These are phyloP conservation scores for Oropetium thomaeum DNA, from an alignment of 176 grass and related monocot genomes.

Conservation along the genomic window DNA sequence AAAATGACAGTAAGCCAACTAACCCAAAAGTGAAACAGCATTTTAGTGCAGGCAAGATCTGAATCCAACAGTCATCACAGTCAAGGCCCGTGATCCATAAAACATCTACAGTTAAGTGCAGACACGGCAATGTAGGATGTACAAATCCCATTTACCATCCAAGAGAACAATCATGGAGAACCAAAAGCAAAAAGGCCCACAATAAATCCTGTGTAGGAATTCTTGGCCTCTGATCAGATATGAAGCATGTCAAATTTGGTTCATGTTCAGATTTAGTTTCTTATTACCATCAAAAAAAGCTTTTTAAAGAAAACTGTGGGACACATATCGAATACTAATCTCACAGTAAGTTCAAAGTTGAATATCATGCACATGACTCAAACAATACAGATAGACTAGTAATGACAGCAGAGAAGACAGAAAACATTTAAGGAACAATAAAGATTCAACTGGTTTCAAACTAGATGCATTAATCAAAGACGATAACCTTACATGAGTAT, in stretches of 20 bases:
- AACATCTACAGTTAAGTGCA: background rate
- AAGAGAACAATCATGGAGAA: slow-evolving; percentile 18
- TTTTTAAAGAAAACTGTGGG: slow-evolving; percentile 24
- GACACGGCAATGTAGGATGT: background rate
- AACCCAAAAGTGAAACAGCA: background rate
- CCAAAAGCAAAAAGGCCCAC: background rate
- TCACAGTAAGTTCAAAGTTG: background rate
- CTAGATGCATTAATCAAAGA: slow-evolving; percentile 5
- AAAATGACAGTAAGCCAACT: background rate
- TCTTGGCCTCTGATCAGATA: slow-evolving; percentile 3
- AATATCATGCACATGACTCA: background rate
- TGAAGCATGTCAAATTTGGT: background rate
- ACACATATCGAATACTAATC: background rate
- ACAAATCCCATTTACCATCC: slow-evolving; percentile 3
- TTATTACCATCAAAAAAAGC: background rate
- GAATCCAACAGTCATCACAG: background rate
- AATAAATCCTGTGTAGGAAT: background rate
- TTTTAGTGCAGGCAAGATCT: background rate
- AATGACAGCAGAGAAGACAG: slow-evolving; percentile 14
- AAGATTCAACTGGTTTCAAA: slow-evolving; percentile 8
- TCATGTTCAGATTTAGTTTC: background rate
- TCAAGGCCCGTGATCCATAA: background rate
- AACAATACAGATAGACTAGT: slow-evolving; percentile 17
- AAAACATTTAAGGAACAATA: slow-evolving; percentile 14
- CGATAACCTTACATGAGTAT: slow-evolving; percentile 73